Evolutionary conservation across 768 basidiomycete species (phyloP), one percentile per base, ranked within the genome.

Genomic region (Pleurotus ostreatus): DNA sequence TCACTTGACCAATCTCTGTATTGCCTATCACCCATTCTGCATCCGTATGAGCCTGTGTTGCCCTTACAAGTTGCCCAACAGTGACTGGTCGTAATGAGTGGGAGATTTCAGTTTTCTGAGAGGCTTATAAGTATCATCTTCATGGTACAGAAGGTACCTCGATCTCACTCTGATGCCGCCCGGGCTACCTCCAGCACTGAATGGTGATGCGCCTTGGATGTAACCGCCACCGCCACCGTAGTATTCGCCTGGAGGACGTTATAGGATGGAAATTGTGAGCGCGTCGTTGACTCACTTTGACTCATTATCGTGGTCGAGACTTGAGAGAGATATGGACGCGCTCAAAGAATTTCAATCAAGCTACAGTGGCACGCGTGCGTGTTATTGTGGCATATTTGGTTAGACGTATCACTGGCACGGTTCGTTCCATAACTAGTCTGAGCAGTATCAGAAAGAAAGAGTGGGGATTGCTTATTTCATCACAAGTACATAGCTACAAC

Each of bases 11-110:
- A 57, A 94, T 76, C 59, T 94, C 89, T 3, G 78, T 71, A 25
- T 85, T 88, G 57, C 94, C 94, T 34, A 98, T 76, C 57, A 78
- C 77, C 85, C 93, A 97, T 57, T 95, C 92, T 2, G 91, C 88
- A 61, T 98, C 95, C 1, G 88, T 78, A 66, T 96, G 92, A 4
- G 86, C 78, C 74, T 95, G 94, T n/a, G 73, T 78, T 1, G 94
- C 89, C 61, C 81, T 79, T 37, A 76, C 66, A 45, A 97, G 77
- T 66, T 69, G 68, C 7, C 60, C 57, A 26, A 74, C 62, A 5
- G 69, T 70, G n/a, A 72, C 66, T n/a, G 64, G 69, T 49, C 72
- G 57, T 67, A 72, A 44, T 8, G 71, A 75, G 51, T 74, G 71
- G 0, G 74, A 69, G 34, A 71, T 63, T 58, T 76, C 75, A 45